Evolutionary conservation across 805 yeast species (phyloP), one percentile per base, ranked within the genome.

Genomic region (Saturnispora kantuleensis): DNA sequence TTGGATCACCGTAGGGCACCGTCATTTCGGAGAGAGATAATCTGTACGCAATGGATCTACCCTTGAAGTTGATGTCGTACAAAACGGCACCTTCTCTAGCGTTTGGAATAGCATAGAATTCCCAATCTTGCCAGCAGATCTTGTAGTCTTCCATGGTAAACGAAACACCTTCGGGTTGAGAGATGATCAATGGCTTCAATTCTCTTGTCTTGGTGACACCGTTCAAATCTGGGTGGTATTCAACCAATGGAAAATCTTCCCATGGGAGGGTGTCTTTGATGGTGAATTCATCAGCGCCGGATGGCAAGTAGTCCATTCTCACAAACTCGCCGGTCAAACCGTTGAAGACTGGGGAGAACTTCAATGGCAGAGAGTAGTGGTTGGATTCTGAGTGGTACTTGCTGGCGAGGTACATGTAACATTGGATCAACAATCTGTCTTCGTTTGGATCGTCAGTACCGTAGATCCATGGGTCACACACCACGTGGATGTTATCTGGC

Each of bases 1-100:
- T 73, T 57, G 89, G 87, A 61, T 84, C 90, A 61, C 86, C 89
- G 58, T 84, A 84, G 31, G 93, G 93, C 51, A 84, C 94, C 35
- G 90, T 83, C 94, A 84, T 84, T 65, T 84, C 94, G 45, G 84
- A 76, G 53, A 83, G 65, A 2, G 88, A 73, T 39, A 82, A 62
- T 67, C 93, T 73, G 72, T 84, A 83, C 58, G 83, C 74, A 37
- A 78, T 66, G 40, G 83, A 80, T 65, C 93, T 77, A 42, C 89
- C 90, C 62, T 82, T 81, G 69, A 81, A 84, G 57, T 67, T 68
- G 42, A 77, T 79, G 53, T 84, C 84, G 61, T 84, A 83, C 31
- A 84, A 52, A 30, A 81, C 90, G 54, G 81, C 71, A 52, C 94
- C 94, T 66, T 84, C 94, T 69, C 94, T 78, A 42, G 75, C 78